Base-by-base conservation (phyloP, 2,329 filamentous ascomycete species). In the Coniochaeta prunicola region DNA sequence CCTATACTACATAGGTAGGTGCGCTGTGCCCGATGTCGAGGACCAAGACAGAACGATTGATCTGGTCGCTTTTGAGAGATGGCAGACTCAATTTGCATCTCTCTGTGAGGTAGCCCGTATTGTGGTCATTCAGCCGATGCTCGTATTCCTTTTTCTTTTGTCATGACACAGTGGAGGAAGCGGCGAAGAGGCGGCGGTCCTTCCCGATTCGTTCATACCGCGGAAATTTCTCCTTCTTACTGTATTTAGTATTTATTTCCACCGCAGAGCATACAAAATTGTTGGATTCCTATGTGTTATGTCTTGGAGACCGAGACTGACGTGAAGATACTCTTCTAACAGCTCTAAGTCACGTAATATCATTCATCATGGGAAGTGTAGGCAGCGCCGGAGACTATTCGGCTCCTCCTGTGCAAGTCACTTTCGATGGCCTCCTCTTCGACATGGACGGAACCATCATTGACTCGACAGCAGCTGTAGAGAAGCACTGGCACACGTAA, bases 391-490 rank as follows among this genome's bases (percentile, higher is more conserved):
- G 61, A 56, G 67, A 70, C 56, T 81, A 74, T 63, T 72, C 69
- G 45, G 73, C 77, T 31, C 75, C 78, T 21, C 72, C 80, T 9
- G 73, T 77, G 61, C 71, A 72, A 57, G 74, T 77, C 53, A 70
- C 77, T 53, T 84, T 85, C 65, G 74, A 80, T 53, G 82, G 81
- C 17, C 79, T 85, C 62, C 77, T 90, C 6, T 87, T 90, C 67
- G 88, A 91, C 70, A 90, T 91, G 86, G 88, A 92, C 70, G 90
- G 89, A 40, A 92, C 90, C 19, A 89, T 93, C 63, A 91, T 93
- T 67, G 90, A 93, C 71, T 91, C 88, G 17, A 93, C 90, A 1
- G 77, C 80, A 21, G 90, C 90, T 9, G 87, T 94, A 42, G 80
- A 85, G 57, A 91, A 91, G 74, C 86, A 92, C 70, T 94, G 90